Conservation (phyloP, 176 grass and related monocot species). For the Leersia perrieri region DNA sequence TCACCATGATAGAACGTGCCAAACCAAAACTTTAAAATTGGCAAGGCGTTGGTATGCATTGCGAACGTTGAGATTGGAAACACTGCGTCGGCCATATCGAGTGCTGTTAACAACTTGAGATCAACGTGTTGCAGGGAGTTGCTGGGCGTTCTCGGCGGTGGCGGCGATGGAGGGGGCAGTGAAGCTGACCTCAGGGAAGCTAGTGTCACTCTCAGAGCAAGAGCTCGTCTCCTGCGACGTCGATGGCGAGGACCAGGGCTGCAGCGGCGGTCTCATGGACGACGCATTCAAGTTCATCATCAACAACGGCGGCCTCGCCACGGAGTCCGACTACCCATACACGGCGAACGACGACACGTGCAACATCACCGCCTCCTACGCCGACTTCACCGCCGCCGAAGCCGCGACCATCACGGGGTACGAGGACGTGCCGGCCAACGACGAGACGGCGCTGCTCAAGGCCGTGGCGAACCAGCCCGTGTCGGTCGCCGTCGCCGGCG, state of each 20-base stretch:
- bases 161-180: conserved; percentile 31
- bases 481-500: not conserved
- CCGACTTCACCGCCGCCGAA: not conserved
- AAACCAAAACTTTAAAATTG: no score
- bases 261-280: not conserved
- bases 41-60: no score
- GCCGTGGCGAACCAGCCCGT: conserved; percentile 19
- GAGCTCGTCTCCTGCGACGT: conserved; percentile 20
- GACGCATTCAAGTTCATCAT: conserved; percentile 16
- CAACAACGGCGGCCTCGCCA: conserved; percentile 16
- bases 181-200: conserved; percentile 9
- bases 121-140: conserved; percentile 20
- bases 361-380: no score
- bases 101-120: no score
- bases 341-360: not conserved
- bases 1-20: no score
- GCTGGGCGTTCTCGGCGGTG: conserved; percentile 51
- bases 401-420: not conserved
- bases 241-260: not conserved
- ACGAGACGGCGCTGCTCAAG: not conserved
- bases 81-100: no score
- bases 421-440: not conserved
- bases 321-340: conserved; percentile 21
- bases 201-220: conserved; percentile 34
- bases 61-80: no score